These are phyloP conservation scores for Phyllosticta citriasiana DNA, from an alignment of 2,329 filamentous ascomycete species.

Conservation along the genomic window DNA sequence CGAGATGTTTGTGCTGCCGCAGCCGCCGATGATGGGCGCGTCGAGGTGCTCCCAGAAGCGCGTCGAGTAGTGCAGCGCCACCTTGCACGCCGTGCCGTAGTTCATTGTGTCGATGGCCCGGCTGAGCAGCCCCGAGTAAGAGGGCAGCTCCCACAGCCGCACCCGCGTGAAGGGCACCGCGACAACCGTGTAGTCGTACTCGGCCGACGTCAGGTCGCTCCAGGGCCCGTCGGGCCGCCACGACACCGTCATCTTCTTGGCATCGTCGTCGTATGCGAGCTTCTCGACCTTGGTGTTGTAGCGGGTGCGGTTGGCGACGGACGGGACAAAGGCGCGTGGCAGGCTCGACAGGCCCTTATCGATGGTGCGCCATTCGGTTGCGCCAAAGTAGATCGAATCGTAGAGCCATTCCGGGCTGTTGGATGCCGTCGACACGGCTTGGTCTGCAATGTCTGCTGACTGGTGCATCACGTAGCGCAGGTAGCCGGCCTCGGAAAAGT, in stretches of 20 bases:
- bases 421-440: conserved; percentile 35
- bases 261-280: conserved; percentile 42
- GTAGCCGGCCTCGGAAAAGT: conserved; percentile 56
- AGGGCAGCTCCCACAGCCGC: conserved; percentile 50
- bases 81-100: conserved; percentile 43
- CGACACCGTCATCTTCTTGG: conserved; percentile 46
- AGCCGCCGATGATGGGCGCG: conserved; percentile 54
- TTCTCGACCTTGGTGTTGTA: conserved; percentile 49
- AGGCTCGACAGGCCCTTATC: conserved; percentile 51
- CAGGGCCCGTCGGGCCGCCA: conserved; percentile 43
- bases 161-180: conserved; percentile 55
- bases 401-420: conserved; percentile 44
- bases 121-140: conserved; percentile 40
- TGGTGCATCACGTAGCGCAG: conserved; percentile 49
- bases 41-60: conserved; percentile 50
- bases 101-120: conserved; percentile 41
- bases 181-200: conserved; percentile 59
- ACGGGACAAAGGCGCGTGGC: conserved; percentile 52
- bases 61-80: conserved; percentile 58
- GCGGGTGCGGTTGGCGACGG: conserved; percentile 47
- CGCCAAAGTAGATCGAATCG: conserved; percentile 50
- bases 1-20: conserved; percentile 50
- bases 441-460: conserved; percentile 46
- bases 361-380: conserved; percentile 54
- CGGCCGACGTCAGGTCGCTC: conserved; percentile 34